These are phyloP conservation scores for Xylaria grammica DNA, from an alignment of 495 filamentous ascomycete genomes.

Conservation along the genomic window DNA sequence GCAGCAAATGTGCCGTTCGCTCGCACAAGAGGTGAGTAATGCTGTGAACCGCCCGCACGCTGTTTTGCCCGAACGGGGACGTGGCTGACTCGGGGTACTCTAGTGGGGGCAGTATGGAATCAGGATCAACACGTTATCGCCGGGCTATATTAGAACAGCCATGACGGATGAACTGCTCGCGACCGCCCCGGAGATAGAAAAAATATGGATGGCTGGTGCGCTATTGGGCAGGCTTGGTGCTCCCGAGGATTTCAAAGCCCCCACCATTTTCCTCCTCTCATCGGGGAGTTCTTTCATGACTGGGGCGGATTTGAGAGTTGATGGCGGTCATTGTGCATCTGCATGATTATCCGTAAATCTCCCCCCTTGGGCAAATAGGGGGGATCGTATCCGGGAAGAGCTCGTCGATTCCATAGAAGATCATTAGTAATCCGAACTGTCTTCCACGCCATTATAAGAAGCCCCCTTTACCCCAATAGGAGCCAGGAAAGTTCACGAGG, in stretches of 20 bases:
- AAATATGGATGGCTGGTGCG: slow-evolving; percentile 32
- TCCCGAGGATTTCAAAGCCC: slow-evolving; percentile 49
- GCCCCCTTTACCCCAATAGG: no score
- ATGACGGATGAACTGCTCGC: slow-evolving; percentile 26
- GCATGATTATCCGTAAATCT: no score
- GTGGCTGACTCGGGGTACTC: background rate
- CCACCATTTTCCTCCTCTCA: slow-evolving; percentile 50
- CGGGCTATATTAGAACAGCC: slow-evolving; percentile 34
- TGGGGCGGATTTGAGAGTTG: slow-evolving; percentile 33
- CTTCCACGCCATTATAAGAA: no score
- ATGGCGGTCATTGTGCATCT: slow-evolving; percentile 40
- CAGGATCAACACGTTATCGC: slow-evolving; percentile 31
- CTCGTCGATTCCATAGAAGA: no score
- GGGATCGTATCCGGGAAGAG: no score
- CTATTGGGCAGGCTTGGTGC: slow-evolving; percentile 47
- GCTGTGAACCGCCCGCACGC: background rate
- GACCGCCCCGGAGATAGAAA: slow-evolving; percentile 31
- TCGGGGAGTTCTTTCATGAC: slow-evolving; percentile 46
- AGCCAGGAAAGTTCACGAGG: background rate
- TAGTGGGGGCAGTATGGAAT: slow-evolving; percentile 32
- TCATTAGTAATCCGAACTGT: no score
- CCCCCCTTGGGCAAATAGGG: no score
- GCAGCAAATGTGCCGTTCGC: slow-evolving; percentile 27
- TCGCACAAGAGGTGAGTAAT: slow-evolving; percentile 26
- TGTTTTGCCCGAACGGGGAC: background rate